These are phyloP conservation scores for Syzygium jambos DNA, from an alignment of 345 rosid species.

Conservation along the genomic window DNA sequence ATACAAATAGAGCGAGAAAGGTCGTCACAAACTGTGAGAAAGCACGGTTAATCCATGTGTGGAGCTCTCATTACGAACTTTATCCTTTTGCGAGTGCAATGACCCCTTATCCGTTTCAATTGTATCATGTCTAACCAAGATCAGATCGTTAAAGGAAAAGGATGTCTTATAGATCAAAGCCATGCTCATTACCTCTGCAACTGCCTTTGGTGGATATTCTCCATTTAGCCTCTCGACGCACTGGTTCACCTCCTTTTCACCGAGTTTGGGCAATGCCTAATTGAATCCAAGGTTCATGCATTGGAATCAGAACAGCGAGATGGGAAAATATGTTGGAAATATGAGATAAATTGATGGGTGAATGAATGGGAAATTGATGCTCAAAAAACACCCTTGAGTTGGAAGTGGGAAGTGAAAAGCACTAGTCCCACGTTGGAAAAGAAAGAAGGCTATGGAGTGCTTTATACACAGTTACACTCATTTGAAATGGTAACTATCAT, in stretches of 20 bases:
- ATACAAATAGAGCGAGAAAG: neutral
- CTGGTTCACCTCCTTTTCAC: constrained; percentile 33
- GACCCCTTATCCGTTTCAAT: neutral
- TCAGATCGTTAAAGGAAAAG: neutral
- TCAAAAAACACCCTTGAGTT: too few relatives aligned
- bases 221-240: constrained; percentile 32
- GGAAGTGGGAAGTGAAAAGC: too few relatives aligned
- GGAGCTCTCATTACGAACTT: neutral
- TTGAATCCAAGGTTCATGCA: neutral
- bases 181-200: neutral
- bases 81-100: neutral
- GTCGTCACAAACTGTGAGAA: neutral
- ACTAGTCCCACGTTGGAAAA: too few relatives aligned
- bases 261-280: constrained; percentile 5
- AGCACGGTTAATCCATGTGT: neutral
- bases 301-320: neutral
- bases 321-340: too few relatives aligned
- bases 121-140: neutral
- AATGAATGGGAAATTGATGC: too few relatives aligned
- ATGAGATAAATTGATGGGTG: too few relatives aligned
- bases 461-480: too few relatives aligned
- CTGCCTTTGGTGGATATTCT: constrained; percentile 4
- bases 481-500: too few relatives aligned
- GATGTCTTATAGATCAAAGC: neutral
- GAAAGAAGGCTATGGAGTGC: too few relatives aligned